phyloP scores from a whole-genome alignment of 306 rosid species.

The Vigna unguiculata region DNA sequence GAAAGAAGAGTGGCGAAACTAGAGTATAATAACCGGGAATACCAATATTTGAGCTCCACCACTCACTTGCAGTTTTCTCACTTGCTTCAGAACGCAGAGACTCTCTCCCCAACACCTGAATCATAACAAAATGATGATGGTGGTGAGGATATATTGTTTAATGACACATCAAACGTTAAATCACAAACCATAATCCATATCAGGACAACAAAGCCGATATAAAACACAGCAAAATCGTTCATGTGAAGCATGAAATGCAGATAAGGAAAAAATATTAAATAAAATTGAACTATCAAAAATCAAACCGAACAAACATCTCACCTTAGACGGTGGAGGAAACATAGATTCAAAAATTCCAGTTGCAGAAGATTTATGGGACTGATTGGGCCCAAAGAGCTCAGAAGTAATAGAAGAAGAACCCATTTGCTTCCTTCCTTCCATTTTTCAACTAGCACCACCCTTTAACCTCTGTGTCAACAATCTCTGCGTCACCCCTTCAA shows the following conservation, averaged over 20 bases:
- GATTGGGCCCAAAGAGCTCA: constrained; percentile 73
- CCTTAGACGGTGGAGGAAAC: constrained; percentile 70
- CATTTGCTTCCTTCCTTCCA: constrained; percentile 68
- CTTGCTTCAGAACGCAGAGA: constrained; percentile 57
- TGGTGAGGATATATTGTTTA: not conserved
- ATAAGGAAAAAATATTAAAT: constrained; percentile 25
- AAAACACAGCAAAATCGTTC: constrained; percentile 15
- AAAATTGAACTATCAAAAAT: constrained; percentile 30
- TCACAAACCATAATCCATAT: not conserved
- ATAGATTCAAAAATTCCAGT: constrained; percentile 69
- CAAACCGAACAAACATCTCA: constrained; percentile 40
- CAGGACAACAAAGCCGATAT: not conserved
- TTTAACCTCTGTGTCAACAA: constrained; percentile 19
- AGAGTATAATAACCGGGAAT: constrained; percentile 52
- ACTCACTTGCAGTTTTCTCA: constrained; percentile 52
- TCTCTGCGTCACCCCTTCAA: constrained; percentile 33
- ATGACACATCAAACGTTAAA: not conserved
- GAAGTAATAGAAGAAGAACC: constrained; percentile 74
- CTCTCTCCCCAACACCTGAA: constrained; percentile 72
- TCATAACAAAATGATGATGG: constrained; percentile 19
- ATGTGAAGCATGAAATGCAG: constrained; percentile 13
- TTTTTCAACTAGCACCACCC: constrained; percentile 32
- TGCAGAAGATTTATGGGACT: constrained; percentile 52
- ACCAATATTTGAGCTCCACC: constrained; percentile 52
- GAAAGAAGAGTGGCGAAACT: not conserved